phyloP scores from a whole-genome alignment of 108 stramenopile species.

The Stephanodiscus minutulus region DNA sequence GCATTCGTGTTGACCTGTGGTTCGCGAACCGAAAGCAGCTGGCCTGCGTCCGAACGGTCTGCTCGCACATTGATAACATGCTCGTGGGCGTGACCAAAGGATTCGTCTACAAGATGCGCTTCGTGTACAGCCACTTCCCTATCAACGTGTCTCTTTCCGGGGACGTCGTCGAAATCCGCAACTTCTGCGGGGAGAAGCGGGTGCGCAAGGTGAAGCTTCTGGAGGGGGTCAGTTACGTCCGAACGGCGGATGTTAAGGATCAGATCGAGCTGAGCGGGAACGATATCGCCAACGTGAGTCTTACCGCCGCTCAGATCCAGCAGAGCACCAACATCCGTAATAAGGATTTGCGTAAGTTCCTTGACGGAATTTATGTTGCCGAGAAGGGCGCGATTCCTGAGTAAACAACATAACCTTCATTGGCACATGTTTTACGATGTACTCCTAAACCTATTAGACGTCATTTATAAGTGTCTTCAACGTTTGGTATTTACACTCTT shows the following conservation, averaged over 20 bases:
- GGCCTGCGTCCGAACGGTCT: constrained; percentile 96
- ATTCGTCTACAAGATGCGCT: constrained; percentile 99
- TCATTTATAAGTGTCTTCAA: background rate
- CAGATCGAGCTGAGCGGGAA: constrained; percentile 96
- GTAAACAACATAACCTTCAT: constrained; percentile 42
- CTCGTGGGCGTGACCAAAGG: constrained; percentile 98
- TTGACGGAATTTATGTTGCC: constrained; percentile 99
- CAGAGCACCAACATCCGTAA: constrained; percentile 94
- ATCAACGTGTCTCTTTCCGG: constrained; percentile 94
- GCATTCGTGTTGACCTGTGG: constrained; percentile 96
- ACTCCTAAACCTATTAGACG: background rate
- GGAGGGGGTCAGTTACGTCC: constrained; percentile 92
- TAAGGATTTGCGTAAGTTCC: constrained; percentile 99
- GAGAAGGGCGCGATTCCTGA: constrained; percentile 91
- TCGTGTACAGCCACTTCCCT: constrained; percentile 99
- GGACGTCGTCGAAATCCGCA: constrained; percentile 94
- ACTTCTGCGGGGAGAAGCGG: constrained; percentile 99
- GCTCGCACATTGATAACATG: constrained; percentile 99
- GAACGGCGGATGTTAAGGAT: constrained; percentile 97
- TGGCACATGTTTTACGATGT: constrained; percentile 2
- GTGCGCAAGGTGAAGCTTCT: constrained; percentile 89
- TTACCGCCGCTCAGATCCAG: constrained; percentile 95
- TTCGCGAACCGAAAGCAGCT: constrained; percentile 97
- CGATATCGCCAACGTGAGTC: constrained; percentile 95
- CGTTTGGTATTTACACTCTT: too few species aligned